Evolutionary conservation across 345 rosid genomes (phyloP).

Genomic region (Sisymbrium altissimum): DNA sequence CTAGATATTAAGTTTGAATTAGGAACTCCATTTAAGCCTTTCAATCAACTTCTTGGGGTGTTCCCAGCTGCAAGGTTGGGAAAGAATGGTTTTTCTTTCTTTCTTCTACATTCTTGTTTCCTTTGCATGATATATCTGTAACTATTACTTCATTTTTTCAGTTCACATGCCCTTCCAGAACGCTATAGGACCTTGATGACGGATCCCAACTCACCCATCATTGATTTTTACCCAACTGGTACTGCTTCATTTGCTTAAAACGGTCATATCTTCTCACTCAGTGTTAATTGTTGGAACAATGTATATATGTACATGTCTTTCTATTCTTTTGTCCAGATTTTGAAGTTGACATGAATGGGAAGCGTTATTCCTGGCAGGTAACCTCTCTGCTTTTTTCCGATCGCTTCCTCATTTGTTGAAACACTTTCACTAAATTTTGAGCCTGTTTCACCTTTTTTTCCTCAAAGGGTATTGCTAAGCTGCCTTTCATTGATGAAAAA

Average conservation of each 20-base stretch:
- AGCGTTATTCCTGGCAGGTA: conserved; percentile 93
- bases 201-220: conserved; percentile 82
- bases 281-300: background rate
- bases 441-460: background rate
- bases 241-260: conserved; percentile 17
- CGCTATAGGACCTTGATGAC: conserved; percentile 83
- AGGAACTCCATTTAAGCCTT: conserved; percentile 93
- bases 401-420: conserved; percentile 2
- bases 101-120: background rate
- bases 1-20: conserved; percentile 65
- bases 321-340: conserved; percentile 49
- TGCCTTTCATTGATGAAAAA: conserved; percentile 92
- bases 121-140: background rate
- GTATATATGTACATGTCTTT: background rate
- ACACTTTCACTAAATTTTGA: conserved; percentile 3
- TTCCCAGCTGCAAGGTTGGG: conserved; percentile 94
- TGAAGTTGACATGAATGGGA: conserved; percentile 96
- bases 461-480: conserved; percentile 82
- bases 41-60: conserved; percentile 93
- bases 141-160: conserved; percentile 37
- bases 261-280: background rate
- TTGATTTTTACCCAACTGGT: conserved; percentile 93
- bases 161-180: conserved; percentile 93
- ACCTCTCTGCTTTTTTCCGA: conserved; percentile 1
- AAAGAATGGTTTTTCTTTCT: conserved; percentile 10